These are phyloP conservation scores for Aspergillus nanangensis DNA, from an alignment of 495 filamentous ascomycete genomes.

Conservation along the genomic window DNA sequence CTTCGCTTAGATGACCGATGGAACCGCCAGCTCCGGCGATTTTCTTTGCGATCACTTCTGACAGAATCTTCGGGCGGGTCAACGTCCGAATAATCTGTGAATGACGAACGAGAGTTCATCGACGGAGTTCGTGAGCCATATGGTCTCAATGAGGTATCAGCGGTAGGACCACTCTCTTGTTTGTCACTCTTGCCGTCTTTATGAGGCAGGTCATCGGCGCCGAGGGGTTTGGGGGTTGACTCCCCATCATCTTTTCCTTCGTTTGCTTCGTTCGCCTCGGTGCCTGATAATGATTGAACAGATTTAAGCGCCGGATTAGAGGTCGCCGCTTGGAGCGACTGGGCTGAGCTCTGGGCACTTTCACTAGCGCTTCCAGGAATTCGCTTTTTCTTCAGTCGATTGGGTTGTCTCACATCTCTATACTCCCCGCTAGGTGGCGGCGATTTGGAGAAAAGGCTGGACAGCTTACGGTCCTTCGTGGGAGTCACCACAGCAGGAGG, in stretches of 20 bases:
- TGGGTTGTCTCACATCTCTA: conserved; percentile 60
- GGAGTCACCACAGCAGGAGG: conserved; percentile 55
- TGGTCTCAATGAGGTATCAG: conserved; percentile 54
- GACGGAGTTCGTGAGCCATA: conserved; percentile 65
- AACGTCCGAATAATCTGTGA: conserved; percentile 72
- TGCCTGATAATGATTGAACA: conserved; percentile 13
- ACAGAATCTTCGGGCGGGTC: conserved; percentile 60
- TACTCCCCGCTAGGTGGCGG: conserved; percentile 51
- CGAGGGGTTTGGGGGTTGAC: conserved; percentile 22
- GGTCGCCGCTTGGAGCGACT: conserved; percentile 55
- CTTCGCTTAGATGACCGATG: conserved; percentile 52
- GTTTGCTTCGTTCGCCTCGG: conserved; percentile 11
- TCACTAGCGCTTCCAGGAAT: conserved; percentile 66
- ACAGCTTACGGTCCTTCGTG: conserved; percentile 61
- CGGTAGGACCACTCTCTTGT: conserved; percentile 14
- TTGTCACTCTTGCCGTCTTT: conserved; percentile 18
- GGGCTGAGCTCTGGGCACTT: conserved; percentile 81
- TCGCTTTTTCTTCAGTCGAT: conserved; percentile 82
- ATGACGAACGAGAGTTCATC: conserved; percentile 65
- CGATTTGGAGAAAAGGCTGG: conserved; percentile 65
- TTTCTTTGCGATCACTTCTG: conserved; percentile 60
- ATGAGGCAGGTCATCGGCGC: conserved; percentile 15
- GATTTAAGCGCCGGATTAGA: conserved; percentile 19
- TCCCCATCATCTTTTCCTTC: conserved; percentile 32
- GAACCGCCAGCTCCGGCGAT: conserved; percentile 65